Base-by-base conservation (phyloP, 2,329 filamentous ascomycete species). In the Rhytidhysteron rufulum region DNA sequence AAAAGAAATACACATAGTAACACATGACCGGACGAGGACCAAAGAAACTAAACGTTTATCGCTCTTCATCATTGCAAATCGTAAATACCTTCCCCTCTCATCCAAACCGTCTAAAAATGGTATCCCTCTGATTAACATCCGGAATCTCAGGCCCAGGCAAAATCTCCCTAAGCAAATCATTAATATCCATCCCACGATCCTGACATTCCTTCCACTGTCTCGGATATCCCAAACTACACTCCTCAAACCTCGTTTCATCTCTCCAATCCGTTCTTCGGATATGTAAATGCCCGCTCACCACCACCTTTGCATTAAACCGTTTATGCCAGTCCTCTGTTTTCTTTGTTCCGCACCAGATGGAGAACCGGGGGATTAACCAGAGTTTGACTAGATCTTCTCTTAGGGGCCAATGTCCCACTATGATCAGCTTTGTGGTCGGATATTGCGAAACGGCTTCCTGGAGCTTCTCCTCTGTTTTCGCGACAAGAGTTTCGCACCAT, bases 381-480 rank as follows among this genome's bases (percentile, higher is more conserved):
- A 73, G 61, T 47, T 61, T 65, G 37, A 73, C 63, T 1, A 69
- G 57, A 37, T 71, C 69, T 45, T 70, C 55, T 17, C 69, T 60
- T 38, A 73, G 48, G 6, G 70, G 70, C 70, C 70, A 73, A 51
- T 73, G 70, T 19, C 68, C 68, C 34, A 66, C 61, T 34, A 73
- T 68, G 35, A 73, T 55, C 17, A 72, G 49, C 13, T 62, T 61
- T 7, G 62, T 43, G 11, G 55, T 57, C n/a, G 60, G 56, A 32
- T 61, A 43, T 25, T 54, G 41, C 33, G 50, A 51, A 7, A 56
- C 45, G 1, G 60, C 61, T 2, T 50, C 57, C 13, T 62, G 50
- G n/a, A 73, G 59, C 50, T 67, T 72, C 34, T 55, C 51, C 40
- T 70, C 66, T 2, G 60, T 59, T 39, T 64, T 58, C n/a, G 57